Evolutionary conservation across 768 basidiomycete genomes (phyloP).

Genomic region (Terana coerulea): DNA sequence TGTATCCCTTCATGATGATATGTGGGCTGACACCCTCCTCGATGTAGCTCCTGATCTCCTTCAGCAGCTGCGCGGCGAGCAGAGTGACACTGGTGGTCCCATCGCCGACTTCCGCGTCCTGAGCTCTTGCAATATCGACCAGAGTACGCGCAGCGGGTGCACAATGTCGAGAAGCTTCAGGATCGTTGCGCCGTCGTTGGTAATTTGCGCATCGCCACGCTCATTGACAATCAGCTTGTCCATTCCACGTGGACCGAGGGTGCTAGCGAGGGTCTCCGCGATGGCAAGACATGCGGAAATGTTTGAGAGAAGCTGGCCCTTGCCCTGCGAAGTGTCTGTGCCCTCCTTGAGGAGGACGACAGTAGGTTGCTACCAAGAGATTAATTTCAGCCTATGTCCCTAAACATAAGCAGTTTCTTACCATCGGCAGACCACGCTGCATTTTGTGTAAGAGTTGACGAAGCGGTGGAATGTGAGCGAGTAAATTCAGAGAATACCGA

Average conservation of each 20-base stretch:
- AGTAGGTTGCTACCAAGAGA: constrained; percentile 78
- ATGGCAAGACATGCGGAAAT: constrained; percentile 96
- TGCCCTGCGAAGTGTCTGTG: constrained; percentile 94
- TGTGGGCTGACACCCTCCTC: constrained; percentile 98
- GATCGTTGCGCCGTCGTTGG: constrained; percentile 99
- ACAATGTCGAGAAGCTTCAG: constrained; percentile 96
- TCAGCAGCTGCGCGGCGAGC: constrained; percentile 89
- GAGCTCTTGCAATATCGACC: constrained; percentile 96
- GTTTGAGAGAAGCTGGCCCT: constrained; percentile 87
- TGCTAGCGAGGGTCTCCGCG: constrained; percentile 85
- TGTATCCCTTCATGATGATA: constrained; percentile 96
- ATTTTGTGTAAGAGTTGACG: constrained; percentile 42
- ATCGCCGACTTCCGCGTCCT: constrained; percentile 98
- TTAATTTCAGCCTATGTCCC: constrained; percentile 8
- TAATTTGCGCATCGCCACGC: constrained; percentile 95
- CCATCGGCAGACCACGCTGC: constrained; percentile 84
- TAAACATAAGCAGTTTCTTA: constrained; percentile 26
- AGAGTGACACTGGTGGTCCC: constrained; percentile 97
- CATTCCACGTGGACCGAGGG: constrained; percentile 98
- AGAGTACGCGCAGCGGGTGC: constrained; percentile 98
- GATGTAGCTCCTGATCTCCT: constrained; percentile 86
- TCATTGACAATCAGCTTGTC: constrained; percentile 96
- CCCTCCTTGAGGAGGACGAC: constrained; percentile 96
- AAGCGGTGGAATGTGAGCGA: background rate
- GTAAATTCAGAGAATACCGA: background rate